Evolutionary conservation across 495 filamentous ascomycete species (phyloP).

Genomic region (Podospora pseudoanserina): DNA sequence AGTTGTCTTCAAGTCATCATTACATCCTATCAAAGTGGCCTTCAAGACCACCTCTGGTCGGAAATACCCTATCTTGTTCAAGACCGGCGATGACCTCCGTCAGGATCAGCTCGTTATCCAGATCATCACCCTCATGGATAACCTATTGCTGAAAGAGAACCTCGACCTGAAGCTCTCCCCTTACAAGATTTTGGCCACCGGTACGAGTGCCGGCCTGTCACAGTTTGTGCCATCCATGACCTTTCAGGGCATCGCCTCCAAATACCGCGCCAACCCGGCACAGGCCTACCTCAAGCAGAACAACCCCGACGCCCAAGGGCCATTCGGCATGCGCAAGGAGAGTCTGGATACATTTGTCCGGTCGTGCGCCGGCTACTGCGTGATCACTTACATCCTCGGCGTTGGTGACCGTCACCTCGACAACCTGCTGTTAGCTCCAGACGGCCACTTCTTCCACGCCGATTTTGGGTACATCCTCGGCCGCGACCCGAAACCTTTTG

Average conservation of each 20-base stretch:
- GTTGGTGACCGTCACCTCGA: conserved; percentile 96
- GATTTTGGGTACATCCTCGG: conserved; percentile 98
- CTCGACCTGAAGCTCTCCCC: conserved; percentile 92
- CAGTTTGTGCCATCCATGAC: conserved; percentile 88
- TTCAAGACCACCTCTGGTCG: conserved; percentile 75
- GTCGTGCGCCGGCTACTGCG: conserved; percentile 95
- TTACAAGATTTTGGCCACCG: conserved; percentile 93
- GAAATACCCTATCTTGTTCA: conserved; percentile 91
- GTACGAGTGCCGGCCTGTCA: conserved; percentile 79
- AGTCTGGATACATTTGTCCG: conserved; percentile 94
- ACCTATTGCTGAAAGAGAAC: conserved; percentile 92
- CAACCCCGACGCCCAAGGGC: conserved; percentile 80
- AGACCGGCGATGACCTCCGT: conserved; percentile 92
- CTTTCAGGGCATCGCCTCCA: conserved; percentile 72
- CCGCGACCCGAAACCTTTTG: conserved; percentile 95
- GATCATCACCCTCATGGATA: conserved; percentile 97
- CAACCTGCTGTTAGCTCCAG: conserved; percentile 86
- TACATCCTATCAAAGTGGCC: conserved; percentile 85
- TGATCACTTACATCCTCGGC: conserved; percentile 98
- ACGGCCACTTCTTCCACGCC: conserved; percentile 95
- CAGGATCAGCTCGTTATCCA: conserved; percentile 98
- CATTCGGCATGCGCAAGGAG: conserved; percentile 84
- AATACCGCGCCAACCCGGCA: conserved; percentile 68
- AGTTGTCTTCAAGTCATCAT: conserved; percentile 89
- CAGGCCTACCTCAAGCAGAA: conserved; percentile 84